phyloP scores from a whole-genome alignment of 352 stramenopile genomes.

The Phytopythium boreale region DNA sequence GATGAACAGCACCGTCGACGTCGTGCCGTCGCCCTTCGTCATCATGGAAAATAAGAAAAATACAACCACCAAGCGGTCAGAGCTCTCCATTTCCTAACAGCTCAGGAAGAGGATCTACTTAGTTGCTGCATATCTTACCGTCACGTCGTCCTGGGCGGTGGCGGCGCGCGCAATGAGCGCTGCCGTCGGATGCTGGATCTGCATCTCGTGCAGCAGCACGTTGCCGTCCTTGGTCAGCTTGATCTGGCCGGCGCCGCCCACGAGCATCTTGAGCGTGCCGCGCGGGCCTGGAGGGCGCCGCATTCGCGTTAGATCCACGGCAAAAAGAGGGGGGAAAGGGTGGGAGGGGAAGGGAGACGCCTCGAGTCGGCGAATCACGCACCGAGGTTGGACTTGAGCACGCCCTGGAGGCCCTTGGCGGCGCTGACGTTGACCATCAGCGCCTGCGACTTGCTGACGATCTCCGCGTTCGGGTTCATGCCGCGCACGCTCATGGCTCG shows the following conservation, averaged over 20 bases:
- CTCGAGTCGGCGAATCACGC: constrained; percentile 16
- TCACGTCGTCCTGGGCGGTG: constrained; percentile 95
- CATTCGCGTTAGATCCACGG: neutral
- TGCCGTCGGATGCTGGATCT: constrained; percentile 99
- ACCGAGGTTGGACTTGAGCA: constrained; percentile 92
- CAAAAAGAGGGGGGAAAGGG: neutral
- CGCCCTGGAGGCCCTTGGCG: constrained; percentile 95
- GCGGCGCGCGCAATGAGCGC: constrained; percentile 97
- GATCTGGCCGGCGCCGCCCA: constrained; percentile 98
- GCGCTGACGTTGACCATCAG: constrained; percentile 98
- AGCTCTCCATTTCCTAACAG: neutral
- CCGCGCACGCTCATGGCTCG: constrained; percentile 65
- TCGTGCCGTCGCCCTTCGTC: constrained; percentile 95
- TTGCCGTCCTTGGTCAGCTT: constrained; percentile 99
- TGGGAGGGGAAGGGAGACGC: neutral
- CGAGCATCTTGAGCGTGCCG: constrained; percentile 99
- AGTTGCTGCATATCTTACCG: constrained; percentile 22
- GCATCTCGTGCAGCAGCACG: constrained; percentile 99
- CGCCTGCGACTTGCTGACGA: constrained; percentile 94
- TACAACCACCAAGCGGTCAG: neutral
- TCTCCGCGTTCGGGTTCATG: constrained; percentile 96
- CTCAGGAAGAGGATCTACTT: too few relatives aligned
- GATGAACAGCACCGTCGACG: constrained; percentile 97
- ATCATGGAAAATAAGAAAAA: neutral
- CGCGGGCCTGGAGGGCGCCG: constrained; percentile 73